phyloP scores from a whole-genome alignment of 768 basidiomycete genomes.

The Chiua virens region DNA sequence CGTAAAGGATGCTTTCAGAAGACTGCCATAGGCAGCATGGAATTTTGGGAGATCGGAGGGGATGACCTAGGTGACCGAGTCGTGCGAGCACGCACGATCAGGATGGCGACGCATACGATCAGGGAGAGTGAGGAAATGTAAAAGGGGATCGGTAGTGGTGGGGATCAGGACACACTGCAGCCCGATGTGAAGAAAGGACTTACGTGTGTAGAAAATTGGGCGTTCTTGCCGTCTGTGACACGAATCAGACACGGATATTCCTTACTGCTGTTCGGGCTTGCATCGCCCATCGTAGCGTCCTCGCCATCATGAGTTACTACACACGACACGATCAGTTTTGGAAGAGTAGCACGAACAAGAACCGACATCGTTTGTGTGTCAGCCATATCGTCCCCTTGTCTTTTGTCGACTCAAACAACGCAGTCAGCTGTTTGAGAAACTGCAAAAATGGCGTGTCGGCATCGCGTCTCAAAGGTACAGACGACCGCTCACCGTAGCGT shows the following conservation, averaged over 20 bases:
- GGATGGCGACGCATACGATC: neutral
- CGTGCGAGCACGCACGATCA: neutral
- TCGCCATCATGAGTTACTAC: slow-evolving; percentile 71
- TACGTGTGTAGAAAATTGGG: slow-evolving; percentile 77
- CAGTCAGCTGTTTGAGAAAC: slow-evolving; percentile 71
- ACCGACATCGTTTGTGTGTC: slow-evolving; percentile 88
- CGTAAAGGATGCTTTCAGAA: slow-evolving; percentile 79
- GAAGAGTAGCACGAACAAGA: neutral
- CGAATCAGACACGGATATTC: slow-evolving; percentile 87
- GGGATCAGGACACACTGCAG: neutral
- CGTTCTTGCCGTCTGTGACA: slow-evolving; percentile 65
- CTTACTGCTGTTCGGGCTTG: slow-evolving; percentile 23
- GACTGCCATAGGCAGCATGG: slow-evolving; percentile 67
- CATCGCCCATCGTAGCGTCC: slow-evolving; percentile 54
- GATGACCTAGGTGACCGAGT: slow-evolving; percentile 45
- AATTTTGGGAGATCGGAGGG: slow-evolving; percentile 66
- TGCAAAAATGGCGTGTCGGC: slow-evolving; percentile 27
- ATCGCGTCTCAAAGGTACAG: neutral
- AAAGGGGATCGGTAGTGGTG: neutral
- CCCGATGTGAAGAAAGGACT: slow-evolving; percentile 24
- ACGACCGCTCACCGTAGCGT: slow-evolving; percentile 46
- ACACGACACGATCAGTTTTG: neutral
- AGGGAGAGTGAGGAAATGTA: neutral
- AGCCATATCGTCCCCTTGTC: slow-evolving; percentile 85
- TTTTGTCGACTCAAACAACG: slow-evolving; percentile 70